Percentiles rank a stretch among this genome's conserved stretches.
Conservation (phyloP, 2,329 filamentous ascomycete species). For the Juglanconis oblonga region DNA sequence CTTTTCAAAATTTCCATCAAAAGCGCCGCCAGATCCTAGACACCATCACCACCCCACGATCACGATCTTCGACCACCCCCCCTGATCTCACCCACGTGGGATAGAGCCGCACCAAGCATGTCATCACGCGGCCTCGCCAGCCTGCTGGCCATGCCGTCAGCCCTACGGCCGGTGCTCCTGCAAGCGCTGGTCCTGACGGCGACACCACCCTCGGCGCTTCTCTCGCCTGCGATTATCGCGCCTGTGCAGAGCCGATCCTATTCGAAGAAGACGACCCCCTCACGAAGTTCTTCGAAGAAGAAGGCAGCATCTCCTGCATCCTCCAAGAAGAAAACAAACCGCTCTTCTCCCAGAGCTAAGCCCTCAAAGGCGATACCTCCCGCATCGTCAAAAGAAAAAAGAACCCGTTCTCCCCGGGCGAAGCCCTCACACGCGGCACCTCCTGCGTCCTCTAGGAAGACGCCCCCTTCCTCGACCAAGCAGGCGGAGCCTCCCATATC, state of each 20-base stretch:
- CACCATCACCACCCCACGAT: conserved; percentile 1
- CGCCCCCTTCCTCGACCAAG: not conserved
- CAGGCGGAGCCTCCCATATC: not conserved
- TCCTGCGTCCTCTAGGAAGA: not conserved
- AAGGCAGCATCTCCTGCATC: not conserved
- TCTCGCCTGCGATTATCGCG: not conserved
- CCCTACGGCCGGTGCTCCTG: conserved; percentile 22
- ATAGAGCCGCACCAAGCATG: conserved; percentile 15
- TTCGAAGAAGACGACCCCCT: not conserved
- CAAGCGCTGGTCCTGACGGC: conserved; percentile 14
- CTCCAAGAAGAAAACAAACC: not conserved
- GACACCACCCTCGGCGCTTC: not conserved
- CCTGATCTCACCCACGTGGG: conserved; percentile 8
- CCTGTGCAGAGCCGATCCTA: conserved; percentile 1
- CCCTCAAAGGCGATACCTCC: too few species aligned
- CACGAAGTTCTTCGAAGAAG: not conserved
- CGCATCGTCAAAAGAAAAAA: not conserved
- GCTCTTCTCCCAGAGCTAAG: not conserved
- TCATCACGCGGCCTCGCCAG: conserved; percentile 16
- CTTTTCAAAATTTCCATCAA: not conserved
- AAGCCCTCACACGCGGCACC: not conserved
- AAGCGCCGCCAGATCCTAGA: not conserved
- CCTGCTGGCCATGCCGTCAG: conserved; percentile 23
- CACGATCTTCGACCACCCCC: not conserved
- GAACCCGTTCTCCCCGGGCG: not conserved